A percentile compares a stretch with the other conserved stretches of the same genome.
These are phyloP conservation scores for Xylariaceae sp. DNA, from an alignment of 2,329 filamentous ascomycete species.

Conservation along the genomic window DNA sequence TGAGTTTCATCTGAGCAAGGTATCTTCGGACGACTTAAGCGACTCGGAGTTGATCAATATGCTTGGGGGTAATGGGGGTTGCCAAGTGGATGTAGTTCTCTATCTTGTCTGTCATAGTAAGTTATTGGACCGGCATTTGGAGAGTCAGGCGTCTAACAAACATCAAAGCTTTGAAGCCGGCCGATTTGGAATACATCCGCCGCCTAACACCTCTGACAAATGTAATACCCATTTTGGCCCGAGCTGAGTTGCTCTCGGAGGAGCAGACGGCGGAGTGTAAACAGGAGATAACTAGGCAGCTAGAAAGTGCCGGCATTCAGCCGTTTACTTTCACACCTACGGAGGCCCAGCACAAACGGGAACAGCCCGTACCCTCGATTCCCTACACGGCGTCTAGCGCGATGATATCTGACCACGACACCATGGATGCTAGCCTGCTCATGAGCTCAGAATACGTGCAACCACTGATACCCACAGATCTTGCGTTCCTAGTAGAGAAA, in stretches of 20 bases:
- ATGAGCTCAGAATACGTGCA: conserved; percentile 91
- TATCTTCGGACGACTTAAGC: conserved; percentile 58
- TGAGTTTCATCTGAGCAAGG: conserved; percentile 62
- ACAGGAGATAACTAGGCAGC: conserved; percentile 51
- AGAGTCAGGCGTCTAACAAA: conserved; percentile 18
- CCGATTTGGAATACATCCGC: conserved; percentile 68
- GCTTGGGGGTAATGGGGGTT: conserved; percentile 75
- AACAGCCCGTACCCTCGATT: conserved; percentile 32
- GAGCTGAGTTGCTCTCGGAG: conserved; percentile 63
- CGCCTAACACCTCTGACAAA: conserved; percentile 72
- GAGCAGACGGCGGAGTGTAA: conserved; percentile 59
- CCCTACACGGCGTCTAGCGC: conserved; percentile 77
- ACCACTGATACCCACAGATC: conserved; percentile 72
- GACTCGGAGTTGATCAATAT: conserved; percentile 73
- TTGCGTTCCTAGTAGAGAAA: conserved; percentile 62
- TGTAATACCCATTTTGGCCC: conserved; percentile 76
- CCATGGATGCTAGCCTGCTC: conserved; percentile 86
- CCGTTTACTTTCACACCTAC: conserved; percentile 62
- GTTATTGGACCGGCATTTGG: conserved; percentile 24
- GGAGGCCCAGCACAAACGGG: conserved; percentile 25
- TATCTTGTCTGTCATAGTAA: conserved; percentile 74
- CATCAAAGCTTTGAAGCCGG: conserved; percentile 50
- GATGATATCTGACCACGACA: conserved; percentile 66
- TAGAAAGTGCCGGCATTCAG: conserved; percentile 55
- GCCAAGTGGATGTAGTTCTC: conserved; percentile 78